Evolutionary conservation across 2,329 filamentous ascomycete species (phyloP).

Genomic region (Fusarium sp.): DNA sequence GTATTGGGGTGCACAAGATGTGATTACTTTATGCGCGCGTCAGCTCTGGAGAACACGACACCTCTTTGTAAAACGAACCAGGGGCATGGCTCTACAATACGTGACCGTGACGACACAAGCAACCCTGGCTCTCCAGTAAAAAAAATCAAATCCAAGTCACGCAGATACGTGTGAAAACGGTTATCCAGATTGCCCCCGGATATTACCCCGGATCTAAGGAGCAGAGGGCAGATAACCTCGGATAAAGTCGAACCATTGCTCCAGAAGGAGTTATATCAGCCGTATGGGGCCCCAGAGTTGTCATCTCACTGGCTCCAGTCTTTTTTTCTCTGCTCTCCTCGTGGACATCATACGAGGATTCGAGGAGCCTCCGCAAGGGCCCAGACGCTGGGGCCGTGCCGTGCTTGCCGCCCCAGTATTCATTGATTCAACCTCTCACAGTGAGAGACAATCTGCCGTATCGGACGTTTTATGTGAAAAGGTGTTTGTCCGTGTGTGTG

Average conservation of each 20-base stretch:
- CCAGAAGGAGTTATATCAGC: conserved; percentile 31
- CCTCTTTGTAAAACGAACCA: neutral
- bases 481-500: neutral
- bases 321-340: neutral
- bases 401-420: conserved; percentile 9
- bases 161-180: neutral
- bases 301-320: conserved; percentile 13
- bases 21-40: neutral
- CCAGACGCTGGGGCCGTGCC: conserved; percentile 10
- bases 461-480: too few relatives aligned
- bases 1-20: neutral
- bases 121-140: neutral
- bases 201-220: conserved; percentile 39
- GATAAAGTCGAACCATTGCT: conserved; percentile 7
- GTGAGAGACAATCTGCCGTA: neutral
- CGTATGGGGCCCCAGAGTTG: conserved; percentile 34
- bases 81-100: neutral
- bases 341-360: conserved; percentile 28
- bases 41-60: neutral
- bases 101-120: neutral
- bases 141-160: neutral
- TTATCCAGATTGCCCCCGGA: conserved; percentile 14
- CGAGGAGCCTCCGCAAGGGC: neutral
- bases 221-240: conserved; percentile 25
- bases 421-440: neutral